These are phyloP conservation scores for Picea sitchensis DNA, from an alignment of 75 land plant genomes.

Conservation along the genomic window DNA sequence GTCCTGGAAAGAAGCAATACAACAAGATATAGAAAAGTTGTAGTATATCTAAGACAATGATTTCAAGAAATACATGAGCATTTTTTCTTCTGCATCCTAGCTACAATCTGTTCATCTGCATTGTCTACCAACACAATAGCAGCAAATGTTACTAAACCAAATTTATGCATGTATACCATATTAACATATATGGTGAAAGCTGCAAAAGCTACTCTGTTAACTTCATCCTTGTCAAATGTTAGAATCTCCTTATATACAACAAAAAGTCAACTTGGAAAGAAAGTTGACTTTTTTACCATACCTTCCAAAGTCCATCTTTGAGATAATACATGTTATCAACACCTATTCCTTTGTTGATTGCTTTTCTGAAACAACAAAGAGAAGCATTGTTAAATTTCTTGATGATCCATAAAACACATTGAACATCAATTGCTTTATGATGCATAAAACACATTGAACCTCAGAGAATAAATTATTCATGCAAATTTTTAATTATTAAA, in stretches of 20 bases:
- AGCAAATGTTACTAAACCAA: neutral
- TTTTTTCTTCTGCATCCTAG: neutral
- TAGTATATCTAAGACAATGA: neutral
- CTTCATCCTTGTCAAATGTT: neutral
- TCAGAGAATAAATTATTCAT: neutral
- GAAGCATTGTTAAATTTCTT: neutral
- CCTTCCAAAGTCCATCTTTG: slow-evolving; percentile 99
- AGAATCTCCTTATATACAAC: neutral
- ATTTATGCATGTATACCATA: neutral
- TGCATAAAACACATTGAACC: too few species aligned
- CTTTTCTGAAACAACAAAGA: slow-evolving; percentile 52
- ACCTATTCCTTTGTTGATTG: slow-evolving; percentile 95
- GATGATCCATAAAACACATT: neutral
- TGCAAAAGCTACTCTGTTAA: neutral
- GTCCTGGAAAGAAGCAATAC: neutral
- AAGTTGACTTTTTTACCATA: slow-evolving; percentile 13
- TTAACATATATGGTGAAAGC: neutral
- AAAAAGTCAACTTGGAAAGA: neutral
- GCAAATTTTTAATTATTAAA: neutral
- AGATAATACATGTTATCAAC: slow-evolving; percentile 99
- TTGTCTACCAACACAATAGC: neutral
- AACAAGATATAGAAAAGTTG: neutral
- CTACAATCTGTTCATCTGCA: slow-evolving; percentile 1
- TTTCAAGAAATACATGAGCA: neutral
- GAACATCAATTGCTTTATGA: too few species aligned